Evolutionary conservation across 371 early-diverging fungal species (phyloP).

Genomic region (Mucor plumbeus): DNA sequence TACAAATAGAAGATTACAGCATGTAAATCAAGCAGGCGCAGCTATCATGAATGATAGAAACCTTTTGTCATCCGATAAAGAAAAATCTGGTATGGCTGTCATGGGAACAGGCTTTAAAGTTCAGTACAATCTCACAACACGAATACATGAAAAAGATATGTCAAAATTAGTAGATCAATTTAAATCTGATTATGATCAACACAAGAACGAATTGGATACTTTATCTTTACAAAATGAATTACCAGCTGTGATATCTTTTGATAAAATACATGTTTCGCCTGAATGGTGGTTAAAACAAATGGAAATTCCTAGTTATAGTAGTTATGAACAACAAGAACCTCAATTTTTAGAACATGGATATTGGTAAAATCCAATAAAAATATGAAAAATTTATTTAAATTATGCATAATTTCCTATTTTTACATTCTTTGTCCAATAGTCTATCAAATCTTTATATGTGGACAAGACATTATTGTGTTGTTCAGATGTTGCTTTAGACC

Average conservation of each 20-base stretch:
- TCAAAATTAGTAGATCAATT: conserved; percentile 7
- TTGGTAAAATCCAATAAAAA: too few relatives aligned
- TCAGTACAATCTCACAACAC: conserved; percentile 8
- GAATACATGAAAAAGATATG: conserved; percentile 2
- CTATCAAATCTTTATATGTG: background rate
- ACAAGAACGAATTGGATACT: conserved; percentile 4
- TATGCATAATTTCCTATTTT: conserved; percentile 4
- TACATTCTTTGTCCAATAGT: conserved; percentile 19
- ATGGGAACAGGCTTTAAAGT: conserved; percentile 24
- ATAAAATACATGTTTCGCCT: conserved; percentile 24
- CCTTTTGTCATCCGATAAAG: background rate
- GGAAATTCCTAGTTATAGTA: conserved; percentile 11
- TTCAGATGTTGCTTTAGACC: conserved; percentile 35
- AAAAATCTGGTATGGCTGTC: background rate
- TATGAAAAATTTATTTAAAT: too few relatives aligned
- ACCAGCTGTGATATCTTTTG: conserved; percentile 22
- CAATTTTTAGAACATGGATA: conserved; percentile 8
- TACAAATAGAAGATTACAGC: conserved; percentile 17
- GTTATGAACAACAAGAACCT: conserved; percentile 11
- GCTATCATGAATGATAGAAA: conserved; percentile 24
- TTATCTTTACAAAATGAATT: background rate
- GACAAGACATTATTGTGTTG: conserved; percentile 20
- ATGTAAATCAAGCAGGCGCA: conserved; percentile 32
- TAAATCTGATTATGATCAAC: conserved; percentile 14
- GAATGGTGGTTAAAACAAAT: conserved; percentile 42